Percentiles rank a stretch among this genome's conserved stretches.
Evolutionary conservation across 345 rosid genomes (phyloP).

Genomic region (Eucalyptus coolabah): DNA sequence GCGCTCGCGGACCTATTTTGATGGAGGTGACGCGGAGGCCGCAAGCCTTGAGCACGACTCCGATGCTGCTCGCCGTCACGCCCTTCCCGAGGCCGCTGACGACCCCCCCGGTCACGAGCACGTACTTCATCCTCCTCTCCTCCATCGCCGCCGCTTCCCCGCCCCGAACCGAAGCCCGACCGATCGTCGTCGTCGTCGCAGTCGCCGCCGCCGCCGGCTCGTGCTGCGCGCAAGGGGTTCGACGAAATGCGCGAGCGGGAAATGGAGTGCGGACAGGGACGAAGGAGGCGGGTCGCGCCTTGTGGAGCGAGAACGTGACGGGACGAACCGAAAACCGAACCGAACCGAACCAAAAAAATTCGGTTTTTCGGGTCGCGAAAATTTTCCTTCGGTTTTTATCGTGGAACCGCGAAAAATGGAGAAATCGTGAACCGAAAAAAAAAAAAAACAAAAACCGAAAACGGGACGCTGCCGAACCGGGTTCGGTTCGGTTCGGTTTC

Average conservation of each 20-base stretch:
- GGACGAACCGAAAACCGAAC: too few relatives aligned
- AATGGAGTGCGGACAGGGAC: neutral
- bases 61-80: slow-evolving; percentile 93
- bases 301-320: neutral
- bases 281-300: neutral
- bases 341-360: too few relatives aligned
- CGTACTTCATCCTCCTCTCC: slow-evolving; percentile 63
- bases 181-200: neutral
- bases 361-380: too few relatives aligned
- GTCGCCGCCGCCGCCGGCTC: neutral
- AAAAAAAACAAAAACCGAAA: too few relatives aligned
- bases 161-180: neutral
- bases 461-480: too few relatives aligned
- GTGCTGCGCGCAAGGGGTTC: slow-evolving; percentile 21
- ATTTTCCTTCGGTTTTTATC: too few relatives aligned
- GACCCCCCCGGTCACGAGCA: slow-evolving; percentile 89
- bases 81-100: slow-evolving; percentile 99
- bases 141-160: neutral
- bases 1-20: slow-evolving; percentile 53
- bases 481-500: too few relatives aligned
- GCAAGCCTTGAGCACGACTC: slow-evolving; percentile 91
- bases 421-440: too few relatives aligned
- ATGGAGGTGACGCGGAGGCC: slow-evolving; percentile 97
- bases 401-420: too few relatives aligned
- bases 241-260: slow-evolving; percentile 34